Percentiles rank a stretch among this genome's conserved stretches.
Evolutionary conservation across 192 early-diverging fungal species (phyloP).

Genomic region (Coemansia javaensis): DNA sequence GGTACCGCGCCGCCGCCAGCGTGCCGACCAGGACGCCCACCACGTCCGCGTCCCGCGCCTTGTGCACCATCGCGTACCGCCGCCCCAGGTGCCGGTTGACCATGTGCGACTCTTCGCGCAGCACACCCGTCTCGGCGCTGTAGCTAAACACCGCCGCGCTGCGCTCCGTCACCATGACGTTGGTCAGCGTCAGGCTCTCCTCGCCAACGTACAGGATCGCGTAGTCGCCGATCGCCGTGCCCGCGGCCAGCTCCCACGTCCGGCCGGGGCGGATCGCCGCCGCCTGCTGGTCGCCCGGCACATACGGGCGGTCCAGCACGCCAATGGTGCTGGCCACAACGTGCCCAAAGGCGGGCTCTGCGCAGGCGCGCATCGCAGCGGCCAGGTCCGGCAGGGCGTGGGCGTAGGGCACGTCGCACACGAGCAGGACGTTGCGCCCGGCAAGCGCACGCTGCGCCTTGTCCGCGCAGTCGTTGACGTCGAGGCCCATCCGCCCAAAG

Average conservation of each 20-base stretch:
- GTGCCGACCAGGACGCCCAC: slow-evolving; percentile 97
- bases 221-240: slow-evolving; percentile 55
- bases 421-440: slow-evolving; percentile 54
- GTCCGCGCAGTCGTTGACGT: slow-evolving; percentile 55
- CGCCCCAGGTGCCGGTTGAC: slow-evolving; percentile 59
- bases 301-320: slow-evolving; percentile 9
- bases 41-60: slow-evolving; percentile 69
- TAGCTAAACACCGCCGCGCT: slow-evolving; percentile 58
- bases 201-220: slow-evolving; percentile 78
- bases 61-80: not conserved
- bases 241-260: slow-evolving; percentile 53
- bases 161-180: slow-evolving; percentile 77
- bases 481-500: slow-evolving; percentile 72
- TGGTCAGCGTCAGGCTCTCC: slow-evolving; percentile 77
- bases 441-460: slow-evolving; percentile 21
- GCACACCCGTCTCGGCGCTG: slow-evolving; percentile 54
- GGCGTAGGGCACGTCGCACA: slow-evolving; percentile 73
- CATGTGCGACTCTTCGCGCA: slow-evolving; percentile 55
- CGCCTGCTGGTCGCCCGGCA: not conserved
- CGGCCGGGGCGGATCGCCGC: slow-evolving; percentile 34
- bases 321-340: slow-evolving; percentile 9
- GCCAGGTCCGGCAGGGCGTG: slow-evolving; percentile 51
- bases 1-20: slow-evolving; percentile 84
- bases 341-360: not conserved
- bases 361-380: not conserved